Base-by-base conservation (phyloP, 768 basidiomycete species). In the Pisolithus orientalis region DNA sequence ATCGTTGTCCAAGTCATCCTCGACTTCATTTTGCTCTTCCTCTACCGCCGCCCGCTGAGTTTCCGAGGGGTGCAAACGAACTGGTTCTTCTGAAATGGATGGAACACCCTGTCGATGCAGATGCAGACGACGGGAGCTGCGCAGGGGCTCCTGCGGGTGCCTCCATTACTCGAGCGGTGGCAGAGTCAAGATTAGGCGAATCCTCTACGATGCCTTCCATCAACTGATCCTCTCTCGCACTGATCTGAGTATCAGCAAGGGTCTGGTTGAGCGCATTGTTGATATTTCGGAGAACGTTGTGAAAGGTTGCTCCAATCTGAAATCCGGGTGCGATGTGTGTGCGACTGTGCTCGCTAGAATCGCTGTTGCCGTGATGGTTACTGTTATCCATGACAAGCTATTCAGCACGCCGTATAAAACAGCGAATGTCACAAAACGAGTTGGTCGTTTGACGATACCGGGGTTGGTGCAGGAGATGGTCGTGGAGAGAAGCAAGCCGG, bases 211-310 rank as follows among this genome's bases (percentile, higher is more conserved):
- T 43, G 49, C 42, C 45, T 11, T 48, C 57, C 17, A 43, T 27
- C 34, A 11, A 13, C 21, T 44, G n/a, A 6, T 43, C 16, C 4
- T 27, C 49, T 14, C 44, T 27, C 17, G 37, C 53, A 42, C 34
- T 51, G 5, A 52, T 53, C n/a, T 39, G 27, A n/a, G 29, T 5
- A 7, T 53, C 39, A 45, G 40, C 50, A 9, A 54, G 56, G 44
- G 44, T 52, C 0, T n/a, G 34, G 6, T 59, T 11, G 11, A 70
- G 65, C 32, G 68, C 66, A 27, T 68, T 66, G 53, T 70, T 68
- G 13, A 68, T 57, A 44, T 63, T 66, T 37, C 66, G 61, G 32
- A 68, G 58, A 34, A 68, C 64, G 17, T 54, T 68, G 46, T 63
- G 66, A 37, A 68, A 7, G 1, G 66, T 61, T 6, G 64, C 57